phyloP scores from a whole-genome alignment of 2,329 filamentous ascomycete genomes.

The Lasiodiplodia sp. region DNA sequence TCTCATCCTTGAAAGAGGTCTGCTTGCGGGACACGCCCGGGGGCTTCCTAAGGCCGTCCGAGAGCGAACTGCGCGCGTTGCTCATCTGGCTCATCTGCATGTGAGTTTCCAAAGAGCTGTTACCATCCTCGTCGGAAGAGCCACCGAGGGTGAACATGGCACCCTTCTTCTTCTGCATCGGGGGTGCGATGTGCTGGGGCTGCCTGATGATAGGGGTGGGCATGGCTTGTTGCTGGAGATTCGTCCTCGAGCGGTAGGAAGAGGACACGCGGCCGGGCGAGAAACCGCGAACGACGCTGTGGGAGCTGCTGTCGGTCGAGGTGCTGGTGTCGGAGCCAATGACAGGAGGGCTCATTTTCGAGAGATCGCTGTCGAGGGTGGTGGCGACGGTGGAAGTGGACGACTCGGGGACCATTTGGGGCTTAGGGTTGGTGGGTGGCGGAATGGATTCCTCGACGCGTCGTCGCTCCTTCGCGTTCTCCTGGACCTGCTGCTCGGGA shows the following conservation, averaged over 20 bases:
- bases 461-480: conserved; percentile 52
- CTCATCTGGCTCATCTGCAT: conserved; percentile 67
- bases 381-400: conserved; percentile 64
- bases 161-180: conserved; percentile 67
- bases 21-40: conserved; percentile 69
- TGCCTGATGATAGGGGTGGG: conserved; percentile 68
- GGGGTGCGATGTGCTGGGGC: conserved; percentile 37
- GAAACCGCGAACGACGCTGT: conserved; percentile 85
- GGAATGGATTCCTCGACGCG: conserved; percentile 48
- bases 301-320: conserved; percentile 65
- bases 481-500: conserved; percentile 29
- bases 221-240: conserved; percentile 58
- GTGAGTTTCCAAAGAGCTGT: conserved; percentile 73
- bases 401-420: conserved; percentile 62
- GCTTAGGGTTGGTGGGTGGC: conserved; percentile 43
- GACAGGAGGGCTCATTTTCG: conserved; percentile 48
- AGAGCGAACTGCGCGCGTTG: conserved; percentile 61
- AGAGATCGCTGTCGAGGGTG: conserved; percentile 48
- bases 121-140: conserved; percentile 85
- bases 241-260: conserved; percentile 69
- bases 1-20: conserved; percentile 80
- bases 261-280: conserved; percentile 77
- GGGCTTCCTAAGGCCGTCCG: conserved; percentile 60
- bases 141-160: conserved; percentile 77
- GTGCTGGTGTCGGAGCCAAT: conserved; percentile 68